Conservation (phyloP, 306 rosid genomes). For the Carpinus fangiana region DNA sequence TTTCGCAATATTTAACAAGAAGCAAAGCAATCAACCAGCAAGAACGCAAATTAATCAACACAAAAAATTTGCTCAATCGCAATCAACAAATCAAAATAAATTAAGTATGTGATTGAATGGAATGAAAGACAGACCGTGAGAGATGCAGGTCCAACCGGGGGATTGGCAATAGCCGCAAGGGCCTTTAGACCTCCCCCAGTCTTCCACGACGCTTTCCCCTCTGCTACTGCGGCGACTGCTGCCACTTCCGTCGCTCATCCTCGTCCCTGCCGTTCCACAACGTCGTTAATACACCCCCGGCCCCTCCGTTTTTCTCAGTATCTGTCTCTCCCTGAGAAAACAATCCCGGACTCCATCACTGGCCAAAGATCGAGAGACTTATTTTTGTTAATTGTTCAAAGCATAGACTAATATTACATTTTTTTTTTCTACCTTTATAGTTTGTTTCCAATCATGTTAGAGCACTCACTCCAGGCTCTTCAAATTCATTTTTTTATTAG, state of each 20-base stretch:
- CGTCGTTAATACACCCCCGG: slow-evolving; percentile 4
- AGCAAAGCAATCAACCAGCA: background rate
- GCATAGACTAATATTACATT: too few species aligned
- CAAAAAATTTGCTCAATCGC: too few species aligned
- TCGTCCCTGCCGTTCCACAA: slow-evolving; percentile 49
- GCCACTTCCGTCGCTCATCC: slow-evolving; percentile 66
- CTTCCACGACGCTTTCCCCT: slow-evolving; percentile 61
- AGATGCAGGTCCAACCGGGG: slow-evolving; percentile 56
- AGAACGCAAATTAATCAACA: too few species aligned
- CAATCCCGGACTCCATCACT: background rate
- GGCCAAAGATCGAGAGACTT: background rate
- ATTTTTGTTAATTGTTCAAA: too few species aligned
- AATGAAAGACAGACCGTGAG: slow-evolving; percentile 58
- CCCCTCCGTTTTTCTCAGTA: too few species aligned
- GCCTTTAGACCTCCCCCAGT: slow-evolving; percentile 54
- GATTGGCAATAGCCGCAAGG: slow-evolving; percentile 89
- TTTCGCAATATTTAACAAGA: background rate
- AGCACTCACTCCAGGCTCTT: too few species aligned
- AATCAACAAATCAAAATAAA: background rate
- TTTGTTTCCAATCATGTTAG: too few species aligned
- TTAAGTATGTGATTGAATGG: too few species aligned
- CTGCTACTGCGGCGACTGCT: slow-evolving; percentile 33
- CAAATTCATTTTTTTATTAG: too few species aligned
- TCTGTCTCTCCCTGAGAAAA: background rate
- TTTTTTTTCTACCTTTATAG: too few species aligned